Conservation (phyloP, 139 green algal genomes). For the Pseudopediastrum boryanum region DNA sequence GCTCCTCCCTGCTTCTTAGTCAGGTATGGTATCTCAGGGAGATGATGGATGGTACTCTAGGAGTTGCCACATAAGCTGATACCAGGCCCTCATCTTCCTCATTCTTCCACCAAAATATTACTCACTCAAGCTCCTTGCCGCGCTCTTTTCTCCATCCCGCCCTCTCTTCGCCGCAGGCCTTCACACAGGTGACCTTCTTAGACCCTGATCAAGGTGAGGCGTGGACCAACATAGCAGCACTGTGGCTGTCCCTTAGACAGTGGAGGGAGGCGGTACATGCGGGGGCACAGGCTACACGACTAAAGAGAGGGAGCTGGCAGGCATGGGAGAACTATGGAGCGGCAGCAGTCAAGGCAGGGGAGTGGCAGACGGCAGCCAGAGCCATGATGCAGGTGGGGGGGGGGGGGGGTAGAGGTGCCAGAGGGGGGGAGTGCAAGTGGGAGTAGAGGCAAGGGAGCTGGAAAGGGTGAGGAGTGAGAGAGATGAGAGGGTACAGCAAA, state of each 20-base stretch:
- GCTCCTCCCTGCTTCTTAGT: no score
- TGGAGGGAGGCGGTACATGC: conserved; percentile 51
- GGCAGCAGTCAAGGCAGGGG: conserved; percentile 49
- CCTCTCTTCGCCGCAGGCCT: conserved; percentile 57
- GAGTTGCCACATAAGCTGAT: no score
- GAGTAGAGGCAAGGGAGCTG: conserved; percentile 54
- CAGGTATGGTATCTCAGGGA: no score
- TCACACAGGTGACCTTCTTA: conserved; percentile 80
- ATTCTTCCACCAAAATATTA: no score
- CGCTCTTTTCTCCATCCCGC: no score
- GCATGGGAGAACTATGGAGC: conserved; percentile 90
- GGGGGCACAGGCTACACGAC: conserved; percentile 66
- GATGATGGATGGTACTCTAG: no score
- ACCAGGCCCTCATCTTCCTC: no score
- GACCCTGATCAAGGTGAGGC: conserved; percentile 88
- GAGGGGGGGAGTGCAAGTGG: conserved; percentile 51
- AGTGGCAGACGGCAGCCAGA: conserved; percentile 45
- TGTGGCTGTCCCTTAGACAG: conserved; percentile 70
- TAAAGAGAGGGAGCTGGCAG: conserved; percentile 87
- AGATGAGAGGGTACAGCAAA: no score
- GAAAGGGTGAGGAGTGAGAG: conserved; percentile 23
- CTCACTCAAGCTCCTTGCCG: no score
- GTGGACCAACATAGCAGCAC: conserved; percentile 95
- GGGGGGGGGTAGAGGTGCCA: conserved; percentile 57
- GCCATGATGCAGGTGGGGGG: conserved; percentile 58